Evolutionary conservation across 345 rosid species (phyloP), one percentile per base, ranked within the genome.

Genomic region (Syzygium grande): DNA sequence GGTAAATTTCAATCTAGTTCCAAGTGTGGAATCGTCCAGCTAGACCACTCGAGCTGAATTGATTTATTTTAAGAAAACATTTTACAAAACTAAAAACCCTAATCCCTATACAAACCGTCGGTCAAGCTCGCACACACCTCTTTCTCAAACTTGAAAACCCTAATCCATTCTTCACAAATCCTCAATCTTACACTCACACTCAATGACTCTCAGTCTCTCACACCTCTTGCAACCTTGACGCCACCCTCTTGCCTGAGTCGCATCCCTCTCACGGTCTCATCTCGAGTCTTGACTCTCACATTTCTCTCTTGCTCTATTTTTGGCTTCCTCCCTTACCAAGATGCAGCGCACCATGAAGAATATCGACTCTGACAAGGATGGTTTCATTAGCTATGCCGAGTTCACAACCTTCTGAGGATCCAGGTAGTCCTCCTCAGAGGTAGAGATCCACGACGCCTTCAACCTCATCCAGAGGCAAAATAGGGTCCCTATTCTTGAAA

Each of bases 1-100:
- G 3, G 1, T 25, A 14, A 25, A 58, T 25, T 58, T 25, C 0
- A 10, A 0, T 56, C 4, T 0, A 13, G 25, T 25, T 58, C 63
- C 63, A 58, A 58, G 63, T 58, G n/a, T 0, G 29, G 2, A 58
- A 58, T 8, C 6, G 3, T 14, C 29, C 3, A 0, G 6, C 3
- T 3, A 0, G 13, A 34, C 38, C 38, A 34, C 38, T 34, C 38
- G 38, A 34, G n/a, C 2, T 2, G 7, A 25, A 54, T 1, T 2
- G 4, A 27, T 12, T 21, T 8, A 7, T 55, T 56, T 1, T 1
- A 34, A 34, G 38, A 8, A 34, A 34, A 3, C 3, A 8, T 9
- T 58, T 58, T 10, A 23, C 63, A 23, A 4, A 58, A n/a, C n/a
- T 10, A n/a, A 58, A 58, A 58, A 27, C 63, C n/a, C n/a, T 54